Evolutionary conservation across 441 rosid genomes (phyloP).

Genomic region (Arabidopsis hybrid): DNA sequence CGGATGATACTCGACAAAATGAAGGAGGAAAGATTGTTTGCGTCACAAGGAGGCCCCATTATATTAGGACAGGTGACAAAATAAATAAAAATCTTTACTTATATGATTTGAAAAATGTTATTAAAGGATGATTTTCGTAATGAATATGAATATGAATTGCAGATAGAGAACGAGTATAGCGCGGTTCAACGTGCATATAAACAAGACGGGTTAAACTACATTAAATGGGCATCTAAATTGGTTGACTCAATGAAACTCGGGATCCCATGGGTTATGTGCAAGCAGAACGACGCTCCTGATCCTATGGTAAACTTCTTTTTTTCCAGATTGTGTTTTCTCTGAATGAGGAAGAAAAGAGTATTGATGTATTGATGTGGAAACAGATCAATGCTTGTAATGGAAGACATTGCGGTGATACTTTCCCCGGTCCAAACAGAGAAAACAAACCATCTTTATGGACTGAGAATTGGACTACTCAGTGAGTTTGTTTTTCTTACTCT

Average conservation of each 20-base stretch:
- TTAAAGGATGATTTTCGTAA: neutral
- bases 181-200: conserved; percentile 80
- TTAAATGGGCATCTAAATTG: conserved; percentile 85
- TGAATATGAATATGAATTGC: conserved; percentile 27
- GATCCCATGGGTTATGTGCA: conserved; percentile 98
- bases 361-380: conserved; percentile 7
- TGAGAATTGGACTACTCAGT: conserved; percentile 97
- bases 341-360: neutral
- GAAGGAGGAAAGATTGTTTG: conserved; percentile 73
- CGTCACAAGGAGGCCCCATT: conserved; percentile 94
- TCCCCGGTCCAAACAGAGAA: conserved; percentile 74
- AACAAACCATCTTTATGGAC: conserved; percentile 90
- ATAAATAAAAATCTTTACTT: too few species aligned
- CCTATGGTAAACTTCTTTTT: conserved; percentile 55
- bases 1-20: conserved; percentile 60
- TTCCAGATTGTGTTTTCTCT: neutral
- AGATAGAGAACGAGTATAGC: conserved; percentile 98
- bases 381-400: conserved; percentile 96
- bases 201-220: conserved; percentile 65
- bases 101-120: neutral
- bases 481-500: conserved; percentile 3
- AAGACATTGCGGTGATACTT: conserved; percentile 95
- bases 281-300: conserved; percentile 92
- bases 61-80: conserved; percentile 74
- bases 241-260: conserved; percentile 60